Percentiles rank a stretch among this genome's conserved stretches.
Evolutionary conservation across 2,329 filamentous ascomycete genomes (phyloP).

Genomic region (Ramularia collo-cygni): DNA sequence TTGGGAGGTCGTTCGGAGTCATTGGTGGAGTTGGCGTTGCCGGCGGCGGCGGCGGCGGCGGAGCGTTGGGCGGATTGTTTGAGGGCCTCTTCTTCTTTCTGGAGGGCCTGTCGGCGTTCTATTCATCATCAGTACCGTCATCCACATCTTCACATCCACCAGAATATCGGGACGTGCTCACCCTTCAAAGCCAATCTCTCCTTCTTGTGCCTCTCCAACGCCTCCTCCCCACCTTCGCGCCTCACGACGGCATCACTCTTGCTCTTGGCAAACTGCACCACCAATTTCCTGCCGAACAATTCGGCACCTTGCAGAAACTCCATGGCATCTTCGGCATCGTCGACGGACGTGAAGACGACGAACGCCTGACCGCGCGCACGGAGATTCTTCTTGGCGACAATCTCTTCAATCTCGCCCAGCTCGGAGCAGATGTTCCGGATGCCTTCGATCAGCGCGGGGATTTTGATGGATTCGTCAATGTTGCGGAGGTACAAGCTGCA

Average conservation of each 20-base stretch:
- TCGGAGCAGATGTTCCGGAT: slow-evolving; percentile 76
- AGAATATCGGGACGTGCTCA: slow-evolving; percentile 34
- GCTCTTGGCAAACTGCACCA: slow-evolving; percentile 71
- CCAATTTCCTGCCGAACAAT: slow-evolving; percentile 85
- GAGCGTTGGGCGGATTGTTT: no score
- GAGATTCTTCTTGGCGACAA: slow-evolving; percentile 82
- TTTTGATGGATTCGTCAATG: slow-evolving; percentile 85
- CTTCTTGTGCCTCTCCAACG: slow-evolving; percentile 80
- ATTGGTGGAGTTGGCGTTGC: no score
- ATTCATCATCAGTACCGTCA: slow-evolving; percentile 10
- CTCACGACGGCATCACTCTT: slow-evolving; percentile 82
- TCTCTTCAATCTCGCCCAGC: slow-evolving; percentile 77
- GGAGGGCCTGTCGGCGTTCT: slow-evolving; percentile 75
- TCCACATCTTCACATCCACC: no score
- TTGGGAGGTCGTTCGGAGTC: slow-evolving; percentile 61
- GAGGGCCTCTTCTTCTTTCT: slow-evolving; percentile 36
- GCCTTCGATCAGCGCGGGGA: slow-evolving; percentile 65
- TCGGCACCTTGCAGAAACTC: slow-evolving; percentile 90
- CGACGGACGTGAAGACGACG: slow-evolving; percentile 77
- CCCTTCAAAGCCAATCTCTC: slow-evolving; percentile 83
- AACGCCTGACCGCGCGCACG: slow-evolving; percentile 95
- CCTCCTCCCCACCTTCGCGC: slow-evolving; percentile 65
- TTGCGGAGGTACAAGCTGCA: slow-evolving; percentile 58
- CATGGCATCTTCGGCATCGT: slow-evolving; percentile 72
- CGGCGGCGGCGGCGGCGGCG: slow-evolving; percentile 46